Base-by-base conservation (phyloP, 371 early-diverging fungal genomes). In the Haplosporangium sp. region DNA sequence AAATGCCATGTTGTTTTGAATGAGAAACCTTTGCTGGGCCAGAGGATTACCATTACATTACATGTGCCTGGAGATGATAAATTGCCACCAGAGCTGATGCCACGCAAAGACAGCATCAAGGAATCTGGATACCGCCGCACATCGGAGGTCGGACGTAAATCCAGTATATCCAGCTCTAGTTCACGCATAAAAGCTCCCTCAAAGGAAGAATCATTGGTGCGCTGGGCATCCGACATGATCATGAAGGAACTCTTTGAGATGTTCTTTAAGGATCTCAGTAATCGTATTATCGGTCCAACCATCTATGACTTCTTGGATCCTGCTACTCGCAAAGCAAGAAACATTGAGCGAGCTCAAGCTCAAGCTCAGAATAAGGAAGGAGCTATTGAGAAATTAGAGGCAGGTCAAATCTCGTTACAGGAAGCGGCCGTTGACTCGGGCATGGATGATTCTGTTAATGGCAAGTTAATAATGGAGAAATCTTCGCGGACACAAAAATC, bases 231-330 rank as follows among this genome's bases (percentile, higher is more conserved):
- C 55, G 74, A 85, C 35, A 61, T 88, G 47, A 75, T 89, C 11
- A 83, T 84, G 57, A 63, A 83, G n/a, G 84, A 90, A 69, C 76
- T 91, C 35, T 82, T 85, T 13, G 86, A 89, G 52, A 88, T 91
- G 3, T 89, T 91, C 61, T 37, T 89, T n/a, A 90, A 88, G 58
- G 90, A 91, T 72, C 63, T 91, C 10, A 86, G 87, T 39, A 87
- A 84, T 40, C 87, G 90, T 34, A 83, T 91, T 27, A 87, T 88
- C 4, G 86, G 84, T 1, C 90, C 90, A 1, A 83, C 74, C 27
- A 87, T 91, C 50, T 84, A 87, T 60, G 90, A 91, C 40, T 88
- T 86, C 62, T 67, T 86, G 56, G 85, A 86, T 52, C 85, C 85
- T 10, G 76, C 77, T 1, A 71, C 61, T 53, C 68, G 71, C 67